phyloP scores from a whole-genome alignment of 176 grass and related monocot species.

The Rhynchospora pubera region DNA sequence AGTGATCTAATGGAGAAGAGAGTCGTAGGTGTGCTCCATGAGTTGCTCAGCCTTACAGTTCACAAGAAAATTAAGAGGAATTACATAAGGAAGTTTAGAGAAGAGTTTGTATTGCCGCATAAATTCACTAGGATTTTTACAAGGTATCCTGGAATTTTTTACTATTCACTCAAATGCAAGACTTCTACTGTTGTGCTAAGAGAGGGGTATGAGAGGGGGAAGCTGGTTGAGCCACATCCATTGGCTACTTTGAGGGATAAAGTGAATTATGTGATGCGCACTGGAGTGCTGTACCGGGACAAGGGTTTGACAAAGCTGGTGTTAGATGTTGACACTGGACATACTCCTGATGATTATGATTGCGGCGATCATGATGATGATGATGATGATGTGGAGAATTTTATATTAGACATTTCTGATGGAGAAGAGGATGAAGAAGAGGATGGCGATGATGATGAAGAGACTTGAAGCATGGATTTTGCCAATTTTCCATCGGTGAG shows the following conservation, averaged over 20 bases:
- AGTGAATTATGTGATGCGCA: conserved; percentile 82
- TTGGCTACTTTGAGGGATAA: conserved; percentile 58
- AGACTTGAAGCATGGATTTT: not conserved
- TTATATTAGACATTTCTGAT: conserved; percentile 53
- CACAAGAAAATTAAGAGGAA: conserved; percentile 91
- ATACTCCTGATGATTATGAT: conserved; percentile 29
- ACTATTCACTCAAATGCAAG: conserved; percentile 86
- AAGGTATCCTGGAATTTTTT: conserved; percentile 76
- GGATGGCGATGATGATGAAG: conserved; percentile 22
- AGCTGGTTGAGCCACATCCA: conserved; percentile 68
- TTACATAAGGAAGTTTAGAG: conserved; percentile 57
- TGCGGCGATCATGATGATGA: conserved; percentile 24
- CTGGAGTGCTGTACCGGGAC: conserved; percentile 56
- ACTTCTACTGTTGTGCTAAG: conserved; percentile 69
- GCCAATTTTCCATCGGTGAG: not conserved
- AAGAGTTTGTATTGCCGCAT: conserved; percentile 76
- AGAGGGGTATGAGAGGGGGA: conserved; percentile 78
- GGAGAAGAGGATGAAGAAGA: conserved; percentile 28
- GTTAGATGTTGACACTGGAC: conserved; percentile 45
- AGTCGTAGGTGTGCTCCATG: conserved; percentile 69
- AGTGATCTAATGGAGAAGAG: conserved; percentile 98
- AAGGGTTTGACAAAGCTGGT: conserved; percentile 66
- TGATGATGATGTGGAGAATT: conserved; percentile 61
- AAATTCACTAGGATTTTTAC: conserved; percentile 88
- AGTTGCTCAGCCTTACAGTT: conserved; percentile 73